Percentiles rank a stretch among this genome's conserved stretches.
Conservation (phyloP, 257 asterid species). For the Nicotiana sylvestris region DNA sequence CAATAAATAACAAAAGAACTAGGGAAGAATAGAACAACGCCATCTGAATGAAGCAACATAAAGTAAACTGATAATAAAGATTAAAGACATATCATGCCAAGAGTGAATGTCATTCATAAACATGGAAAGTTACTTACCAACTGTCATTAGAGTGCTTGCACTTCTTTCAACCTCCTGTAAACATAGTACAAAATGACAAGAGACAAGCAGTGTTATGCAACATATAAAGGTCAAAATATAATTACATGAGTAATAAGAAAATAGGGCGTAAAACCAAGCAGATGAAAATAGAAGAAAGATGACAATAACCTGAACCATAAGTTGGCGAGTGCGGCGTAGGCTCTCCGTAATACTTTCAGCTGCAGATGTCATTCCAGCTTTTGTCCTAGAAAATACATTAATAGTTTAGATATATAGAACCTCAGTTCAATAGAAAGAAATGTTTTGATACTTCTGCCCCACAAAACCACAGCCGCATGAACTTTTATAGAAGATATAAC, state of each 20-base stretch:
- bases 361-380: constrained; percentile 97
- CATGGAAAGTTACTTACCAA: constrained; percentile 45
- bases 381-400: constrained; percentile 52
- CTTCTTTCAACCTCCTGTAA: constrained; percentile 90
- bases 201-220: constrained; percentile 2
- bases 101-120: constrained; percentile 3
- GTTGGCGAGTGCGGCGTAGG: constrained; percentile 89
- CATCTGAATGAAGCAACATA: neutral
- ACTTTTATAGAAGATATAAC: neutral
- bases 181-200: constrained; percentile 7
- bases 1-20: neutral
- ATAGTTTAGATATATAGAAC: neutral
- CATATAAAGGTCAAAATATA: neutral
- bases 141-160: constrained; percentile 76
- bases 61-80: neutral
- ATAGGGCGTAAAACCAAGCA: neutral
- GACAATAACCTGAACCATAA: constrained; percentile 88
- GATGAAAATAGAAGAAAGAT: neutral
- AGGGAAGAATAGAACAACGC: neutral
- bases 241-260: neutral
- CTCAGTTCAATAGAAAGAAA: neutral
- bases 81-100: neutral
- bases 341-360: constrained; percentile 96
- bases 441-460: neutral
- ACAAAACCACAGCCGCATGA: neutral